These are phyloP conservation scores for Pyracantha coccinea DNA, from an alignment of 331 rosid species.

Conservation along the genomic window DNA sequence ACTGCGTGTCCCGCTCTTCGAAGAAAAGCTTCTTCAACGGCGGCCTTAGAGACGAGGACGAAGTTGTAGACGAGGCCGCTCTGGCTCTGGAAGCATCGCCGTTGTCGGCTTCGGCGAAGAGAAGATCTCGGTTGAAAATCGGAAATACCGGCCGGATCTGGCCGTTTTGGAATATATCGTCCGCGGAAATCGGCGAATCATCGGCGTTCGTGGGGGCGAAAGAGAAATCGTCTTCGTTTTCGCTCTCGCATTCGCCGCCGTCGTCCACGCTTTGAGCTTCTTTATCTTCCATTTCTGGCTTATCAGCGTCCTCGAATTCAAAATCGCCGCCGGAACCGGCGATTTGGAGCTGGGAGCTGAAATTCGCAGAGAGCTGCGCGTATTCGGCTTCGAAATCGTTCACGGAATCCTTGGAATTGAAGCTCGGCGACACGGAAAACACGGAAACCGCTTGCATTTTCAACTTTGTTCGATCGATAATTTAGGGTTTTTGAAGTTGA, in stretches of 20 bases:
- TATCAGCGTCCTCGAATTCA: neutral
- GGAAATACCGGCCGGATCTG: conserved; percentile 71
- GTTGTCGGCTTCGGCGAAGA: conserved; percentile 21
- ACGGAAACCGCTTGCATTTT: conserved; percentile 37
- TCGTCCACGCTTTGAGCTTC: neutral
- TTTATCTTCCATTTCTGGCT: neutral
- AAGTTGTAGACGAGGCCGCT: neutral
- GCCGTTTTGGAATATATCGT: conserved; percentile 62
- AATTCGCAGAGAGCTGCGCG: conserved; percentile 22
- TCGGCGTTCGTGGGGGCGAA: conserved; percentile 44
- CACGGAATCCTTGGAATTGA: neutral
- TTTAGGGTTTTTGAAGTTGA: neutral
- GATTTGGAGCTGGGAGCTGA: conserved; percentile 11
- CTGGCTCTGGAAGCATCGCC: conserved; percentile 6
- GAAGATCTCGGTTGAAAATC: conserved; percentile 45
- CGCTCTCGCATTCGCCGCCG: neutral
- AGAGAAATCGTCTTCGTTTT: conserved; percentile 39
- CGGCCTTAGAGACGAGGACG: conserved; percentile 16
- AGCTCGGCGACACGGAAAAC: conserved; percentile 8
- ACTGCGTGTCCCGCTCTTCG: conserved; percentile 13
- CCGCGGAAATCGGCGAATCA: conserved; percentile 55
- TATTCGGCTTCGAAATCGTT: neutral
- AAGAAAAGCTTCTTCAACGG: conserved; percentile 51
- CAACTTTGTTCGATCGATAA: neutral
- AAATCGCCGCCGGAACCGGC: neutral